Base-by-base conservation (phyloP, 75 land plant genomes). In the Larix kaempferi region DNA sequence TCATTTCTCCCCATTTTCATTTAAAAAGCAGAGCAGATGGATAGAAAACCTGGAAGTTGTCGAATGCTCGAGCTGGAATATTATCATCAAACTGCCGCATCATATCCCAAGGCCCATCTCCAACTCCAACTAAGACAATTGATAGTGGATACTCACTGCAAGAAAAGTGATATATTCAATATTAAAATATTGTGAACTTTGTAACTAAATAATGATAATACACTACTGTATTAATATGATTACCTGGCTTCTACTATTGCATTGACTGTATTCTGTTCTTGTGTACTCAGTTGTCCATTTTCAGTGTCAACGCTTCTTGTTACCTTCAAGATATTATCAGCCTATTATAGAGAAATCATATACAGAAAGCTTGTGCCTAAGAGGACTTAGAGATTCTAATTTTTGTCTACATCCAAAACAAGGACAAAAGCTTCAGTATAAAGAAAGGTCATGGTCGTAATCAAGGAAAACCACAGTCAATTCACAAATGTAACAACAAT, bases 71-170 rank as follows among this genome's bases (percentile, higher is more conserved):
- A 15, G 76, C 78, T 8, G 95, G 94, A 37, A 93, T 87, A 37
- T 82, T 92, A 74, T 93, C 94, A 78, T 93, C 95, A 82, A 93
- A 91, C 21, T 79, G 78, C 61, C 81, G 49, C 95, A 93, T 93
- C 74, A 81, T 87, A 55, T 91, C 93, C 95, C 95, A 93, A 14
- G 95, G 95, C 60, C 95, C 95, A 89, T 93, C 95, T 0, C 95
- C 95, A 76, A 93, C 95, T 63, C 95, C 95, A 76, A 93, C 91
- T 59, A 93, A 84, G 13, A 93, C 79, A 73, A 93, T 91, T 27
- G 95, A 89, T 10, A 93, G 83, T 10, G 95, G 86, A 83, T 89
- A 84, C 6, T 75, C 35, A 76, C 94, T 93, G 78, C 67, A 39
- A 39, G 80, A 66, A 29, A 56, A 10, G 15, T 49, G 12, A 17